phyloP scores from a whole-genome alignment of 2,329 filamentous ascomycete species.

The Chaetomiaceae sp. region DNA sequence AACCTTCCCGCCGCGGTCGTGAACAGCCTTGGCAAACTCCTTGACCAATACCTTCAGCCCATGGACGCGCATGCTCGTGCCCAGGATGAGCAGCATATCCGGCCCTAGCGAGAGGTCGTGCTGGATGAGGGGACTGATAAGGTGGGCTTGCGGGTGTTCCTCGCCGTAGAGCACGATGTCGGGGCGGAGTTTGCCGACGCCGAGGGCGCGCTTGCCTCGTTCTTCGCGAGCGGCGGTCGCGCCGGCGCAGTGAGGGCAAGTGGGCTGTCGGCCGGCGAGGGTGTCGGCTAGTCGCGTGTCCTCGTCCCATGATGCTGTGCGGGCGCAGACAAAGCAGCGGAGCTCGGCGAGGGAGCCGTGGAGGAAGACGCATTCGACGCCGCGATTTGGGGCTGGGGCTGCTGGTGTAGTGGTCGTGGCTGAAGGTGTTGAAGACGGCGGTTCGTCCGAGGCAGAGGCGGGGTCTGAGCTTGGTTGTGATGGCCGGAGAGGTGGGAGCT shows the following conservation, averaged over 20 bases:
- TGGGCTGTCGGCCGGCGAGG: conserved; percentile 60
- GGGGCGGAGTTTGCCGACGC: conserved; percentile 63
- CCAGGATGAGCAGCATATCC: conserved; percentile 65
- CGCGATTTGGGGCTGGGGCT: conserved; percentile 34
- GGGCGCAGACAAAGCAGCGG: conserved; percentile 59
- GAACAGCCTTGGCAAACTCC: conserved; percentile 68
- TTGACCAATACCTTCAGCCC: conserved; percentile 66
- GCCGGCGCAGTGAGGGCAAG: conserved; percentile 61
- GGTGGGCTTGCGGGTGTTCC: conserved; percentile 63
- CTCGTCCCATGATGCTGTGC: conserved; percentile 57
- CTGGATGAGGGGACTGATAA: conserved; percentile 64
- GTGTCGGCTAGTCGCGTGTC: conserved; percentile 51
- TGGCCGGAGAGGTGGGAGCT: neutral
- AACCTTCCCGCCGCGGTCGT: conserved; percentile 63
- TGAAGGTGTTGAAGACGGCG: conserved; percentile 11
- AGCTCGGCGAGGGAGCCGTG: conserved; percentile 65
- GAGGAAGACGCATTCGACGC: conserved; percentile 64
- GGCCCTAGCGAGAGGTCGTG: conserved; percentile 62
- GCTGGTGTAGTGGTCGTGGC: conserved; percentile 9
- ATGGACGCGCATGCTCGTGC: conserved; percentile 67
- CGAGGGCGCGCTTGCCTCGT: conserved; percentile 61
- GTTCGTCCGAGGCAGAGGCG: neutral
- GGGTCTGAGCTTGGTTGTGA: conserved; percentile 2
- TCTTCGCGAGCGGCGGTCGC: conserved; percentile 60
- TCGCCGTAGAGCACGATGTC: conserved; percentile 73